Evolutionary conservation across 1,284 basidiomycete species (phyloP).

Genomic region (Puccinia coronata): DNA sequence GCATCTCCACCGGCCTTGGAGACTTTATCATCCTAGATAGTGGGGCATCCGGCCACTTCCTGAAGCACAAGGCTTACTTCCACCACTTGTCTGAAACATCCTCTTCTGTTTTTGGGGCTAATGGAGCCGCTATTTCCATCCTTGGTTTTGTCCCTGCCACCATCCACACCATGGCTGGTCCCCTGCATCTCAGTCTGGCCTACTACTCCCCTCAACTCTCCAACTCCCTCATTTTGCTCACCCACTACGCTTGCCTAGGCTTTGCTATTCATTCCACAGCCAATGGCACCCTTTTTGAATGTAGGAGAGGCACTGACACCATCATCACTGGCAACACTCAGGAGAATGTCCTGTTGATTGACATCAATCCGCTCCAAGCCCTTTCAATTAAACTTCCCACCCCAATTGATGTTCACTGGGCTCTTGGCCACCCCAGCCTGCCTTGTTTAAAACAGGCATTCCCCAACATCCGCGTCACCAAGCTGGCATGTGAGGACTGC

Average conservation of each 20-base stretch:
- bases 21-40: not conserved
- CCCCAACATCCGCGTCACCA: not conserved
- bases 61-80: not conserved
- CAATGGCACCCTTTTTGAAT: not conserved
- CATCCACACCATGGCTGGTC: not conserved
- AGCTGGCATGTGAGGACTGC: not conserved
- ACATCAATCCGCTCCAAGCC: not conserved
- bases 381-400: not conserved
- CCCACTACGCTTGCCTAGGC: not conserved
- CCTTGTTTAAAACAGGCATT: not conserved
- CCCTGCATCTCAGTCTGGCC: not conserved
- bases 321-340: not conserved
- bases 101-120: not conserved
- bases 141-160: not conserved
- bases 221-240: not conserved
- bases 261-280: not conserved
- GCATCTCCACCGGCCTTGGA: not conserved
- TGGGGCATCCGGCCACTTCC: slow-evolving; percentile 6
- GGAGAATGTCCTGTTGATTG: not conserved
- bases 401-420: not conserved
- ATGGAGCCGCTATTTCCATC: not conserved
- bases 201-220: not conserved
- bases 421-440: slow-evolving; percentile 18
- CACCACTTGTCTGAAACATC: not conserved
- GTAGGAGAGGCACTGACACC: too few species aligned